These are phyloP conservation scores for Lepidium didymum DNA, from an alignment of 345 rosid species.

Conservation along the genomic window DNA sequence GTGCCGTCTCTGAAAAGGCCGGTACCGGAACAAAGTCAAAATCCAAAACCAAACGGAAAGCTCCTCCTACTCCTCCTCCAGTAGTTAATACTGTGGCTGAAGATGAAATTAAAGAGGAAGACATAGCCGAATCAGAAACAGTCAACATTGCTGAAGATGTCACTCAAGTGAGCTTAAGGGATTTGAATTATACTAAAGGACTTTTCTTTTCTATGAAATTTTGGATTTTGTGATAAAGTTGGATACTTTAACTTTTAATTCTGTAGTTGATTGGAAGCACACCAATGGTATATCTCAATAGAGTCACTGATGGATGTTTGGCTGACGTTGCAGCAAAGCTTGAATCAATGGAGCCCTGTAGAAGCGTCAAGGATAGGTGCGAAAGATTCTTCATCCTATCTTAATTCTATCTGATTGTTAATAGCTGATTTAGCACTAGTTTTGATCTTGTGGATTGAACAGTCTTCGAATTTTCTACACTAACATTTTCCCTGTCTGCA, in stretches of 20 bases:
- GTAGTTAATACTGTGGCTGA: slow-evolving; percentile 1
- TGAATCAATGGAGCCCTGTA: slow-evolving; percentile 97
- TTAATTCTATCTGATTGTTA: background rate
- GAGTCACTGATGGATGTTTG: slow-evolving; percentile 62
- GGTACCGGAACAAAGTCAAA: slow-evolving; percentile 7
- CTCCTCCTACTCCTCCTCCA: slow-evolving; percentile 29
- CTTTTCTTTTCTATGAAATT: background rate
- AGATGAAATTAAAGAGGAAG: slow-evolving; percentile 13
- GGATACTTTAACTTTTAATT: background rate
- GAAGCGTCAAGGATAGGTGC: slow-evolving; percentile 90
- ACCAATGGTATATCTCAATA: slow-evolving; percentile 91
- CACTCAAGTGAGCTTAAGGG: slow-evolving; percentile 44
- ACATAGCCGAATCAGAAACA: slow-evolving; percentile 17
- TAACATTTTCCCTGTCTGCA: slow-evolving; percentile 22
- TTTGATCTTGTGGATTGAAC: background rate
- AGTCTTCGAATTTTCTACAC: background rate
- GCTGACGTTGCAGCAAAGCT: slow-evolving; percentile 91
- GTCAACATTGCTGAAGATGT: slow-evolving; percentile 78
- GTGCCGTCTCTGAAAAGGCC: slow-evolving; percentile 30
- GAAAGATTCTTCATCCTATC: slow-evolving; percentile 1
- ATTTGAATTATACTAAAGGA: background rate
- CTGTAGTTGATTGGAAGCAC: slow-evolving; percentile 81
- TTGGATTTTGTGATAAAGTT: background rate
- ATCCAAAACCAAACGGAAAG: slow-evolving; percentile 16
- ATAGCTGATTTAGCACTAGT: background rate